These are phyloP conservation scores for Acer campestre DNA, from an alignment of 345 rosid genomes.

Conservation along the genomic window DNA sequence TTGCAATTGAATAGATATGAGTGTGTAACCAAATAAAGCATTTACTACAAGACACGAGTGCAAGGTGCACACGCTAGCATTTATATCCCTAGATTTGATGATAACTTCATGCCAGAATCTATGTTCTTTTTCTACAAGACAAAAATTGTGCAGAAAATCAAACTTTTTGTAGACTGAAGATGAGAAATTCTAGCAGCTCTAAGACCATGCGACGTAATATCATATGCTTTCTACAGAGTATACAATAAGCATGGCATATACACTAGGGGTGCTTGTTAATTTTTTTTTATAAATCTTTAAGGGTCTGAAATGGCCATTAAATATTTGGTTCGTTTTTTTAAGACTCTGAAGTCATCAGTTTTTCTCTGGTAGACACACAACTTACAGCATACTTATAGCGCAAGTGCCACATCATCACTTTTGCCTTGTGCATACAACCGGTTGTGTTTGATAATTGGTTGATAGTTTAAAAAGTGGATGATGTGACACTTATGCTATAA, in stretches of 20 bases:
- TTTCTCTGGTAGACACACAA: too few species aligned
- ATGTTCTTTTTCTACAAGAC: slow-evolving; percentile 60
- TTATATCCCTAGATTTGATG: slow-evolving; percentile 65
- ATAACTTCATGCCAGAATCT: slow-evolving; percentile 69
- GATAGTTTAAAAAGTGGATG: too few species aligned
- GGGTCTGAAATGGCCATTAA: too few species aligned
- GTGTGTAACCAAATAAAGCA: slow-evolving; percentile 53
- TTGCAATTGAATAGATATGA: slow-evolving; percentile 35
- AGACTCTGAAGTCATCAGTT: too few species aligned
- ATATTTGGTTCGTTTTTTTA: too few species aligned
- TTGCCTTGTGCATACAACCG: too few species aligned
- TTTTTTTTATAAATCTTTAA: too few species aligned
- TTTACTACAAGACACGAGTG: slow-evolving; percentile 37
- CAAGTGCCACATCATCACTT: too few species aligned
- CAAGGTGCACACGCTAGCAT: slow-evolving; percentile 68
- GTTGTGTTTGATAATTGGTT: too few species aligned
- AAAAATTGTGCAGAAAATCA: slow-evolving; percentile 27
- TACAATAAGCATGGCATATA: not conserved
- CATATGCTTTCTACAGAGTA: not conserved
- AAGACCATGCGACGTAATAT: not conserved
- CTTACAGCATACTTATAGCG: too few species aligned
- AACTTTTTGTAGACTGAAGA: not conserved
- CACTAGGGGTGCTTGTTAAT: too few species aligned
- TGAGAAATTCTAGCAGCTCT: not conserved
- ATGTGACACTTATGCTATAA: too few species aligned